These are phyloP conservation scores for Pterulicium gracile DNA, from an alignment of 1,284 basidiomycete species.

Conservation along the genomic window DNA sequence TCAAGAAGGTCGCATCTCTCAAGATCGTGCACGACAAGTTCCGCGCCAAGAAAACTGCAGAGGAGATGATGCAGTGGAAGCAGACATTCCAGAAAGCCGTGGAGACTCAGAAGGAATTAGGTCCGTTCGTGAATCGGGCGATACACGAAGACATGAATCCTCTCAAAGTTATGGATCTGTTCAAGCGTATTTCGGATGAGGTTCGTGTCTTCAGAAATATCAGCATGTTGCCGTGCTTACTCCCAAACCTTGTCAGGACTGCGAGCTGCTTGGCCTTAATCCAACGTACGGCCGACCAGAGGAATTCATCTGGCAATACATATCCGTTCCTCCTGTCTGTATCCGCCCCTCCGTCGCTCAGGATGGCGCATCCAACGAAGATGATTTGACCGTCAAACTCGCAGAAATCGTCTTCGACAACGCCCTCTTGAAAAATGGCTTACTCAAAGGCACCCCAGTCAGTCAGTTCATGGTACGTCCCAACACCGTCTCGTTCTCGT, in stretches of 20 bases:
- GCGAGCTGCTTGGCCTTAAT: constrained; percentile 87
- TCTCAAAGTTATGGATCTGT: constrained; percentile 87
- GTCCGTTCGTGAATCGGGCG: constrained; percentile 80
- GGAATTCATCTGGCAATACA: constrained; percentile 98
- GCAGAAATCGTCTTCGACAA: constrained; percentile 97
- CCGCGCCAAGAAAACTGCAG: constrained; percentile 87
- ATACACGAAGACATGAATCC: constrained; percentile 93
- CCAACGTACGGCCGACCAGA: constrained; percentile 90
- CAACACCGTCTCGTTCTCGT: constrained; percentile 2
- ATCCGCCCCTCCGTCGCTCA: constrained; percentile 97
- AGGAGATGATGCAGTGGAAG: constrained; percentile 85
- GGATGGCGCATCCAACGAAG: constrained; percentile 96
- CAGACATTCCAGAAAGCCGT: constrained; percentile 77
- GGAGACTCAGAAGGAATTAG: constrained; percentile 82
- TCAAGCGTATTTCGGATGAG: constrained; percentile 89
- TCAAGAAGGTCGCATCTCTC: constrained; percentile 92
- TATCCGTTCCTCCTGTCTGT: constrained; percentile 96
- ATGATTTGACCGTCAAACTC: constrained; percentile 95
- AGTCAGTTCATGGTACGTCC: constrained; percentile 81
- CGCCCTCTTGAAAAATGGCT: constrained; percentile 83
- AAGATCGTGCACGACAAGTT: constrained; percentile 99
- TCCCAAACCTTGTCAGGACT: constrained; percentile 48
- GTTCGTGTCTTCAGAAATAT: constrained; percentile 29
- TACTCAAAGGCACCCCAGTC: constrained; percentile 82
- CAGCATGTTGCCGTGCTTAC: neutral